These are phyloP conservation scores for Beauveria australis DNA, from an alignment of 2,329 filamentous ascomycete species.

Conservation along the genomic window DNA sequence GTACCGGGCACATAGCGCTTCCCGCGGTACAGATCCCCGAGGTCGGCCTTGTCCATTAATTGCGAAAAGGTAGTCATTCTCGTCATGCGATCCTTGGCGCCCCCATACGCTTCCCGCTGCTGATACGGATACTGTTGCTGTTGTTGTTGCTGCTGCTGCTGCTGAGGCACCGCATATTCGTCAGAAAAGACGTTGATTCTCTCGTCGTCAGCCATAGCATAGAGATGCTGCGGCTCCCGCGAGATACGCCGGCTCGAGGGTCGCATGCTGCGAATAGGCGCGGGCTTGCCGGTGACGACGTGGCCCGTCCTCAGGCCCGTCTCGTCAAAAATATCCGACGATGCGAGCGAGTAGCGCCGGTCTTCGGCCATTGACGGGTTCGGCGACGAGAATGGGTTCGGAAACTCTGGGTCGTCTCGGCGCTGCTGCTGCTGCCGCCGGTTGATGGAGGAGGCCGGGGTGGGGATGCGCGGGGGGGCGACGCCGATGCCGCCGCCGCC, in stretches of 20 bases:
- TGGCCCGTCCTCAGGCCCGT: background rate
- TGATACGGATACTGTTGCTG: background rate
- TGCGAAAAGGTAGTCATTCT: constrained; percentile 44
- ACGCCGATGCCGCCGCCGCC: background rate
- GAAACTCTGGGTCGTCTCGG: constrained; percentile 13
- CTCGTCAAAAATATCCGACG: background rate
- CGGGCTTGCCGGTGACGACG: constrained; percentile 9
- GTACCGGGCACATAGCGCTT: constrained; percentile 34
- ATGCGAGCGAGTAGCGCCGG: constrained; percentile 1
- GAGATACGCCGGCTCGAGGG: constrained; percentile 9
- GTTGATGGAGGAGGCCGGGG: background rate
- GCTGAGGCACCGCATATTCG: background rate
- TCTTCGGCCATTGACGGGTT: constrained; percentile 18
- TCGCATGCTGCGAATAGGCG: constrained; percentile 10
- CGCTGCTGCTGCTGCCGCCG: constrained; percentile 11
- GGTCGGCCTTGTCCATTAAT: constrained; percentile 41
- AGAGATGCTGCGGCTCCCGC: background rate
- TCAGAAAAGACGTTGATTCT: constrained; percentile 6
- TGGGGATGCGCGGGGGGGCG: too few species aligned
- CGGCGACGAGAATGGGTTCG: constrained; percentile 29
- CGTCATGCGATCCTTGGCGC: constrained; percentile 23
- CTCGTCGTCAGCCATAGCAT: background rate
- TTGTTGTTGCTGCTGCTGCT: background rate
- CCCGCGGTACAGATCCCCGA: constrained; percentile 33
- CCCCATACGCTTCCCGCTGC: background rate